phyloP scores from a whole-genome alignment of 1,284 basidiomycete genomes.

The Xerocomus nothofagi region DNA sequence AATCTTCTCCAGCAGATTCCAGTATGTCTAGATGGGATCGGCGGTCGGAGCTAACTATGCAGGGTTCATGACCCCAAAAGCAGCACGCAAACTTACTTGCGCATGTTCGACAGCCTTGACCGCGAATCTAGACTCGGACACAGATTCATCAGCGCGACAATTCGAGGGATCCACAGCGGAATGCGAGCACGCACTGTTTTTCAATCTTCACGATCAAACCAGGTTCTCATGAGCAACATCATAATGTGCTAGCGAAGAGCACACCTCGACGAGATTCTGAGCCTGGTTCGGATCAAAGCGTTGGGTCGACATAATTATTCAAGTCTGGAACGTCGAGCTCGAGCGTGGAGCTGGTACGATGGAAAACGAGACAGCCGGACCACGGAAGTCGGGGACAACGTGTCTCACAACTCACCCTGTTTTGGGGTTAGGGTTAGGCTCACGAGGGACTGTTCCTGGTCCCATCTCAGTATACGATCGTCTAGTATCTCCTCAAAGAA shows the following conservation, averaged over 20 bases:
- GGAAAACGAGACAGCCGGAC: constrained; percentile 46
- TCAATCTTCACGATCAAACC: constrained; percentile 68
- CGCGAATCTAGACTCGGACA: constrained; percentile 65
- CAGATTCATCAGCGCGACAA: constrained; percentile 22
- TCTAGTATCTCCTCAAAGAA: no score
- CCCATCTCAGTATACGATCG: no score
- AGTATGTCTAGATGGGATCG: constrained; percentile 76
- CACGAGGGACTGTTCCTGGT: not conserved
- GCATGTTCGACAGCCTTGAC: constrained; percentile 97
- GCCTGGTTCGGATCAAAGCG: constrained; percentile 84
- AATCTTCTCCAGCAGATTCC: constrained; percentile 89
- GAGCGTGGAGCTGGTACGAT: constrained; percentile 34
- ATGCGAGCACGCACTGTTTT: constrained; percentile 73
- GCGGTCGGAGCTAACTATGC: constrained; percentile 7
- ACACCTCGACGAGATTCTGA: constrained; percentile 84
- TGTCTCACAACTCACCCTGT: not conserved
- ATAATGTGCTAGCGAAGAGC: constrained; percentile 25
- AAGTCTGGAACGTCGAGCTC: constrained; percentile 17
- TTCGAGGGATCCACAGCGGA: constrained; percentile 1
- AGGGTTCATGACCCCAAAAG: constrained; percentile 3
- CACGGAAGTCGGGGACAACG: constrained; percentile 6
- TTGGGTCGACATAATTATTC: constrained; percentile 33
- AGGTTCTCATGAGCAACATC: constrained; percentile 25
- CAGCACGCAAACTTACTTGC: constrained; percentile 55
- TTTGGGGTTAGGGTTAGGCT: constrained; percentile 31